Percentiles rank a stretch among this genome's conserved stretches.
Evolutionary conservation across 306 rosid genomes (phyloP).

Genomic region (Fragaria ananassa): DNA sequence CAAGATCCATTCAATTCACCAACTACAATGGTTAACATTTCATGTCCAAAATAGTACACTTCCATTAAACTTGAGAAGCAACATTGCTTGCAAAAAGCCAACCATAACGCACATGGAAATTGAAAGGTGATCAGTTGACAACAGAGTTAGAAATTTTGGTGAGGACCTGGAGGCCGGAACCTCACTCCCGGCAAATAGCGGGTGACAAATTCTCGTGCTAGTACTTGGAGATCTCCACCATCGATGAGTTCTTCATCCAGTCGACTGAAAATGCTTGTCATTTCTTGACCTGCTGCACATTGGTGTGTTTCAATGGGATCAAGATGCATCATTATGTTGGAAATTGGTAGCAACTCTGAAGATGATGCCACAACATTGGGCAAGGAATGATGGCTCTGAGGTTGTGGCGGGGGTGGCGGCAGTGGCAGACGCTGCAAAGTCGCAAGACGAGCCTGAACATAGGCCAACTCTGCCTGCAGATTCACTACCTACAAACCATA

Average conservation of each 20-base stretch:
- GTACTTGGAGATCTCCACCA: constrained; percentile 52
- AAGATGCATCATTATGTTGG: constrained; percentile 33
- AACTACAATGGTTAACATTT: neutral
- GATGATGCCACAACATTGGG: constrained; percentile 24
- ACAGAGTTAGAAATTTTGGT: constrained; percentile 3
- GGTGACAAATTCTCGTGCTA: constrained; percentile 58
- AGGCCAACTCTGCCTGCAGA: constrained; percentile 77
- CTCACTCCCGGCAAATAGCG: constrained; percentile 64
- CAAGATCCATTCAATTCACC: neutral
- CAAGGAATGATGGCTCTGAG: constrained; percentile 28
- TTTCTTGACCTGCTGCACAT: constrained; percentile 20
- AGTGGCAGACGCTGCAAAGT: constrained; percentile 42
- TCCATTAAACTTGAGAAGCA: neutral
- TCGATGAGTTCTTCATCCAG: constrained; percentile 33
- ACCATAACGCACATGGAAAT: constrained; percentile 8
- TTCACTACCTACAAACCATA: constrained; percentile 54
- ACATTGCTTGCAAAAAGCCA: constrained; percentile 1
- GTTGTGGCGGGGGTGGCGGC: constrained; percentile 16
- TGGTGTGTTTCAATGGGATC: constrained; percentile 39
- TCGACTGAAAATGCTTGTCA: constrained; percentile 29
- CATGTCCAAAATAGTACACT: neutral
- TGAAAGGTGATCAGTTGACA: neutral
- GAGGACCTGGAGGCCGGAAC: constrained; percentile 43
- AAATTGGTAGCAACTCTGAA: constrained; percentile 29
- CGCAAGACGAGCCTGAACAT: constrained; percentile 66